These are phyloP conservation scores for Mrakia frigida DNA, from an alignment of 768 basidiomycete genomes.

Conservation along the genomic window DNA sequence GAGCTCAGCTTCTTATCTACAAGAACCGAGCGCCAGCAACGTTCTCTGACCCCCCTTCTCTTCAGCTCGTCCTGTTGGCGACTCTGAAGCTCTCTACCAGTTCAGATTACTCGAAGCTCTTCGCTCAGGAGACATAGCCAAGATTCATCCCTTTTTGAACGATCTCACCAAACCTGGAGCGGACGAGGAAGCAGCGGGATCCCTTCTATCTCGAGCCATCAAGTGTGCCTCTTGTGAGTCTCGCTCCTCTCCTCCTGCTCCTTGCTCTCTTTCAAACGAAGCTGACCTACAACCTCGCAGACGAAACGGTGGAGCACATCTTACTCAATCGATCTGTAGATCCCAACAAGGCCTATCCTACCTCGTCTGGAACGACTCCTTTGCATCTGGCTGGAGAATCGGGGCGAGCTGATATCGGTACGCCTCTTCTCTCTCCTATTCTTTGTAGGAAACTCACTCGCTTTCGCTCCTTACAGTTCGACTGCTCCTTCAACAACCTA, in stretches of 20 bases:
- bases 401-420: constrained; percentile 59
- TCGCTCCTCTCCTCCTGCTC: not conserved
- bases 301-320: constrained; percentile 35
- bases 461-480: constrained; percentile 47
- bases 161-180: constrained; percentile 34
- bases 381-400: constrained; percentile 69
- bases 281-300: constrained; percentile 5
- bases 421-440: not conserved
- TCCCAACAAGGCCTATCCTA: constrained; percentile 34
- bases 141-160: constrained; percentile 41
- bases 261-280: not conserved
- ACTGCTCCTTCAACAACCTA: constrained; percentile 70
- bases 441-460: not conserved
- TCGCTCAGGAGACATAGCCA: constrained; percentile 39
- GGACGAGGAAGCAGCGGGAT: constrained; percentile 30
- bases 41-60: not conserved
- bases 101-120: constrained; percentile 41
- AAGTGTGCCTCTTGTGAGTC: constrained; percentile 38
- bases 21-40: too few relatives aligned
- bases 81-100: constrained; percentile 37
- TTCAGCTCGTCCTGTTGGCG: not conserved
- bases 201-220: constrained; percentile 37
- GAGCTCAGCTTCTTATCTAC: not conserved
- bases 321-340: constrained; percentile 29
- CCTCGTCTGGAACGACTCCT: constrained; percentile 64